A percentile compares a stretch with the other conserved stretches of the same genome.
Evolutionary conservation across 1,284 basidiomycete species (phyloP).

Genomic region (Termitomyces sp.): DNA sequence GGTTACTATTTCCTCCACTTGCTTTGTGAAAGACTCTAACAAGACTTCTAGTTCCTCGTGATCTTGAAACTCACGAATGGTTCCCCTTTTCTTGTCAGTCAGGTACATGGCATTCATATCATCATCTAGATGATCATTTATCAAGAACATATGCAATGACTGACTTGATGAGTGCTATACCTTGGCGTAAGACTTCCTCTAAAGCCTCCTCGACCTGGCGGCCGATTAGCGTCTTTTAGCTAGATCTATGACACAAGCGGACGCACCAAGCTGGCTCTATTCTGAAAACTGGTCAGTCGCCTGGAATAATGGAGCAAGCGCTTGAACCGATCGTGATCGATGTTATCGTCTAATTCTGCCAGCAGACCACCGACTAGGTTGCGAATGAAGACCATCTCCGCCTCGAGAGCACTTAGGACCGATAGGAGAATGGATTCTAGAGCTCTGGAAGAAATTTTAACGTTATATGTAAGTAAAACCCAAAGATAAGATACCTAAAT

Average conservation of each 20-base stretch:
- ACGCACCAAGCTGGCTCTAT: slow-evolving; percentile 73
- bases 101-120: slow-evolving; percentile 93
- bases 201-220: slow-evolving; percentile 80
- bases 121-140: slow-evolving; percentile 56
- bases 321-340: slow-evolving; percentile 90
- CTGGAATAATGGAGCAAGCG: slow-evolving; percentile 86
- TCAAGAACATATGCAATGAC: slow-evolving; percentile 8
- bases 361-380: slow-evolving; percentile 83
- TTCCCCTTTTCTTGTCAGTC: slow-evolving; percentile 67
- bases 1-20: slow-evolving; percentile 92
- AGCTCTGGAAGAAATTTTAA: slow-evolving; percentile 47
- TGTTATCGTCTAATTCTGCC: slow-evolving; percentile 90
- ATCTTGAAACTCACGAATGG: slow-evolving; percentile 59
- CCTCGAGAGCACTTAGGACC: slow-evolving; percentile 85
- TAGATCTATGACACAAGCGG: not conserved
- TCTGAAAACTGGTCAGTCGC: slow-evolving; percentile 82
- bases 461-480: slow-evolving; percentile 15
- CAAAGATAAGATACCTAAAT: slow-evolving; percentile 59
- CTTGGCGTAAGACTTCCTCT: slow-evolving; percentile 87
- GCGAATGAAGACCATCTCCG: slow-evolving; percentile 88
- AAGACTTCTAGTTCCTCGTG: slow-evolving; percentile 93
- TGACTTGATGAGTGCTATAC: slow-evolving; percentile 33
- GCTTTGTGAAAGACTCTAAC: slow-evolving; percentile 91
- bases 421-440: slow-evolving; percentile 88
- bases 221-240: slow-evolving; percentile 5